phyloP scores from a whole-genome alignment of 768 basidiomycete genomes.

The Kwoniella sp. region DNA sequence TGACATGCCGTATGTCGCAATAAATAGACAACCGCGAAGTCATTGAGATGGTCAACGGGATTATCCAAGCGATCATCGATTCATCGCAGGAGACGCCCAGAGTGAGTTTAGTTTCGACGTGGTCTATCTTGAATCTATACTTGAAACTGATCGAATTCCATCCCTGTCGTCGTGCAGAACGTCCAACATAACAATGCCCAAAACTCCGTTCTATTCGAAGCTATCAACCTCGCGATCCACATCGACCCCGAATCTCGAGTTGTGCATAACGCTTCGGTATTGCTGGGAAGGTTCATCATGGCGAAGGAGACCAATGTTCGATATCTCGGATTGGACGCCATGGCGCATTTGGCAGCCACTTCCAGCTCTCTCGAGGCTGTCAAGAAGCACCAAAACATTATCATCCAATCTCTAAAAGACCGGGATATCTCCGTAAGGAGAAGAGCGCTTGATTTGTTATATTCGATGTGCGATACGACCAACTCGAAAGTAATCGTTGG shows the following conservation, averaged over 20 bases:
- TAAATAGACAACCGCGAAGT: slow-evolving; percentile 77
- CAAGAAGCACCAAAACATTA: slow-evolving; percentile 93
- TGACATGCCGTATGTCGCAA: neutral
- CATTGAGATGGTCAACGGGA: slow-evolving; percentile 72
- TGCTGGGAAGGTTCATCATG: slow-evolving; percentile 92
- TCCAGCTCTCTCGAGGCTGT: slow-evolving; percentile 87
- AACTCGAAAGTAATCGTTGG: slow-evolving; percentile 96
- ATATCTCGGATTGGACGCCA: slow-evolving; percentile 94
- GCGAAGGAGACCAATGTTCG: slow-evolving; percentile 98
- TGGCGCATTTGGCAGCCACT: slow-evolving; percentile 95
- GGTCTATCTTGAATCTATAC: too few relatives aligned
- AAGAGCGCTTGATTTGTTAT: slow-evolving; percentile 89
- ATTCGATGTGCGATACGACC: slow-evolving; percentile 98
- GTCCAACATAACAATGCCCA: slow-evolving; percentile 99
- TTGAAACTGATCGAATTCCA: too few relatives aligned
- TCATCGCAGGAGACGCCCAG: slow-evolving; percentile 78
- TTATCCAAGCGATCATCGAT: slow-evolving; percentile 86
- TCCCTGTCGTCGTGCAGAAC: slow-evolving; percentile 60
- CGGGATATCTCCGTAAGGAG: slow-evolving; percentile 96
- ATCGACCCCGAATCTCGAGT: slow-evolving; percentile 86
- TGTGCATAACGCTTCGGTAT: slow-evolving; percentile 80
- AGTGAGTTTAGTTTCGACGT: slow-evolving; percentile 14
- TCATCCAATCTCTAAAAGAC: slow-evolving; percentile 90
- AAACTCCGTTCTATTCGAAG: slow-evolving; percentile 96
- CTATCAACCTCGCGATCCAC: slow-evolving; percentile 94